Evolutionary conservation across 768 basidiomycete genomes (phyloP), one percentile per base, ranked within the genome.

Genomic region (Plicaturopsis crispa): DNA sequence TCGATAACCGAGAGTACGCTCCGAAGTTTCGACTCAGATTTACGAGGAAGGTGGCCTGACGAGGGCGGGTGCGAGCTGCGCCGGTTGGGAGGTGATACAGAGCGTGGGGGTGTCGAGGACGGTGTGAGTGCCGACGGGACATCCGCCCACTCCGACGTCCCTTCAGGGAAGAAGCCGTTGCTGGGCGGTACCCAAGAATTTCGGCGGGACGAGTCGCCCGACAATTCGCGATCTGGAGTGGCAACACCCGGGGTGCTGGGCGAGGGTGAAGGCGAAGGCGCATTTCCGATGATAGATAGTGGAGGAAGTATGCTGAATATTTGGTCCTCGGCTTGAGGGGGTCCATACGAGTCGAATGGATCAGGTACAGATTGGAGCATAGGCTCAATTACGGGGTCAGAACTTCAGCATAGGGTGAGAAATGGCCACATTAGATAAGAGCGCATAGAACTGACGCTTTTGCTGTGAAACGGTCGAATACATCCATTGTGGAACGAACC

Each of bases 221-320:
- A 52, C 44, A 12, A 55, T 42, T n/a, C n/a, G n/a, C n/a, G n/a
- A 30, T 59, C 65, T 23, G 59, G 61, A 55, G 66, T 70, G 18
- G 70, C 61, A 43, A 68, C 45, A 55, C 39, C 40, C 48, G 52
- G 30, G 69, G 46, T 39, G 69, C 41, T 41, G 26, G 26, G 26
- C 26, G 26, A 8, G 26, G 26, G 26, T 8, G 26, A 28, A 28
- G 10, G 26, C 26, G 26, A 28, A 28, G 26, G 26, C 26, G 26
- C 26, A 14, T 28, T 28, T 8, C 10, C 26, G 26, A 82, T 80
- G 42, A 88, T 79, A 22, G 84, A 84, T 22, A 90, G 68, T 3
- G 93, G 92, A 4, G 89, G 80, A 2, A 97, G 72, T 43, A 96
- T 93, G 54, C 80, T 88, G 63, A 94, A 94, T 47, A 96, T 92